Evolutionary conservation across 306 rosid genomes (phyloP).

Genomic region (Cyclanthera cordifolia): DNA sequence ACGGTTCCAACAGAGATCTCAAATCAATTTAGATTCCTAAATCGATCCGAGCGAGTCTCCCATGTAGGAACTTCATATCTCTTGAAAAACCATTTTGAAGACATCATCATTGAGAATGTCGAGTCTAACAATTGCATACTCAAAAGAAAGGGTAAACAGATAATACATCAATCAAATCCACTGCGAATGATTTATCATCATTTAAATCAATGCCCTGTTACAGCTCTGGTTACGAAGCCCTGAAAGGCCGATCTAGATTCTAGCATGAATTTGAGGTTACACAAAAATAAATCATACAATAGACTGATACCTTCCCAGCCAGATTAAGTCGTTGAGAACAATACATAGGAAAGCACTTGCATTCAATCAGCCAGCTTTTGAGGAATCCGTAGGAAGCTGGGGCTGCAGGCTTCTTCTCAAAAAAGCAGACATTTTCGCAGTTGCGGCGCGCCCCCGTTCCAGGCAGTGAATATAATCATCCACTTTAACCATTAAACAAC

Average conservation of each 20-base stretch:
- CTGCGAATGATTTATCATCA: background rate
- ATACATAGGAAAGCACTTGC: background rate
- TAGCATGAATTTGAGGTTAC: background rate
- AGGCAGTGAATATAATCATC: slow-evolving; percentile 75
- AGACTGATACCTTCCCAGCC: background rate
- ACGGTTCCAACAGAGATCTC: no score
- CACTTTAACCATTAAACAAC: slow-evolving; percentile 35
- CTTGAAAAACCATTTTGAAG: background rate
- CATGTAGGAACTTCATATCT: background rate
- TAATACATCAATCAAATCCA: background rate
- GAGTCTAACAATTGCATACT: background rate
- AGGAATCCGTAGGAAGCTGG: slow-evolving; percentile 18
- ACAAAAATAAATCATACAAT: background rate
- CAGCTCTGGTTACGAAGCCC: background rate
- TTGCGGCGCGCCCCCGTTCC: slow-evolving; percentile 75
- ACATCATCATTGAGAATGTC: background rate
- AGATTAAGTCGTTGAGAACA: background rate
- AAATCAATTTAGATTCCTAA: background rate
- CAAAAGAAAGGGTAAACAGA: background rate
- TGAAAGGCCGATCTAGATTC: background rate
- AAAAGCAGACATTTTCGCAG: slow-evolving; percentile 55
- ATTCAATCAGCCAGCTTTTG: background rate
- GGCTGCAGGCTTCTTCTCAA: slow-evolving; percentile 58
- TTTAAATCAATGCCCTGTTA: background rate
- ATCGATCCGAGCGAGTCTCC: background rate